Percentiles rank a stretch among this genome's conserved stretches.
These are phyloP conservation scores for Physcomitrium patens DNA, from an alignment of 225 moss, liverwort and hornwort species.

Conservation along the genomic window DNA sequence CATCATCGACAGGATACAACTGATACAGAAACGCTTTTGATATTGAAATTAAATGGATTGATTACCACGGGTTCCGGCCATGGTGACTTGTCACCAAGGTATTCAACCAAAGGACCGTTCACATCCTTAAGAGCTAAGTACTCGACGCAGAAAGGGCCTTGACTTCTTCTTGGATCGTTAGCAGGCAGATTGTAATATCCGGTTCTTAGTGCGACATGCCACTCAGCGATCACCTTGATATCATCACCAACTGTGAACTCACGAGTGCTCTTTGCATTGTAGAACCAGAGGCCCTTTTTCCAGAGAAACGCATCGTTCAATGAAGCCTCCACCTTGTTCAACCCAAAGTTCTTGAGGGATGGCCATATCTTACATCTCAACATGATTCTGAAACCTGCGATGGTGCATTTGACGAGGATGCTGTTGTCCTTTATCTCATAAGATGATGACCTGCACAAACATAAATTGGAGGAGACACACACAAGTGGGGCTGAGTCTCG, in stretches of 20 bases:
- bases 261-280: conserved; percentile 51
- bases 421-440: conserved; percentile 53
- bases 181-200: conserved; percentile 31
- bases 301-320: conserved; percentile 54
- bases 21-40: neutral
- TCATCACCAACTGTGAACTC: conserved; percentile 51
- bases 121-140: conserved; percentile 45
- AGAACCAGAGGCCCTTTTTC: conserved; percentile 64
- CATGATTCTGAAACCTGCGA: conserved; percentile 35
- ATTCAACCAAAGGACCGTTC: conserved; percentile 28
- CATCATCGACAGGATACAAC: neutral
- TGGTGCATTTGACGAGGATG: conserved; percentile 46
- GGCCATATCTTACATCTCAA: conserved; percentile 62
- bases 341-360: conserved; percentile 43
- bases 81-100: conserved; percentile 41
- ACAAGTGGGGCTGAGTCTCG: neutral
- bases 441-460: conserved; percentile 36
- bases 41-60: neutral
- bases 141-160: conserved; percentile 52
- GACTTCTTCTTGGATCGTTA: conserved; percentile 44
- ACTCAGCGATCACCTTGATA: conserved; percentile 45
- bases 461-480: neutral
- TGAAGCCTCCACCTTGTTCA: conserved; percentile 58
- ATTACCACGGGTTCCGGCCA: conserved; percentile 33
- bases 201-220: conserved; percentile 52